These are phyloP conservation scores for Hymenoscyphus albidus DNA, from an alignment of 2,329 filamentous ascomycete species.

Conservation along the genomic window DNA sequence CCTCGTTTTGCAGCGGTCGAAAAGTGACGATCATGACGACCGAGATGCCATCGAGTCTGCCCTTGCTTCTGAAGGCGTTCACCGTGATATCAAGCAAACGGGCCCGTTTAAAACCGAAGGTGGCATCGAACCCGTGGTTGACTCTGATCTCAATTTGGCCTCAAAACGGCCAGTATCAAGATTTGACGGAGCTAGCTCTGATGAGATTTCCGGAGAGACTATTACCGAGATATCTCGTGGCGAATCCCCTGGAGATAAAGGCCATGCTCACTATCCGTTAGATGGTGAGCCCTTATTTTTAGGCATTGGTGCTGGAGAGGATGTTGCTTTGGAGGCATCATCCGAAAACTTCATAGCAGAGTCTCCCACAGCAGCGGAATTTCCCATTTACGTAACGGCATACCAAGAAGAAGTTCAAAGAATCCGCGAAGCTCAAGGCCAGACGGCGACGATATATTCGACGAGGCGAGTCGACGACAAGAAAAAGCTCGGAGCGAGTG, in stretches of 20 bases:
- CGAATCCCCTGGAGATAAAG: conserved; percentile 46
- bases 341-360: conserved; percentile 63
- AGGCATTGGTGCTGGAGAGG: conserved; percentile 67
- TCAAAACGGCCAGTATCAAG: neutral
- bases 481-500: conserved; percentile 31
- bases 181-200: neutral
- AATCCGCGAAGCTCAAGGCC: conserved; percentile 52
- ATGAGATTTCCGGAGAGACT: neutral
- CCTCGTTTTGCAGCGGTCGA: conserved; percentile 38
- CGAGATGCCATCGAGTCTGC: conserved; percentile 45
- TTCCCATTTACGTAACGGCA: conserved; percentile 83
- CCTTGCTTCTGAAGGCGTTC: conserved; percentile 51
- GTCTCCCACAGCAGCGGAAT: conserved; percentile 78
- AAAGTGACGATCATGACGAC: conserved; percentile 49
- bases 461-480: conserved; percentile 46
- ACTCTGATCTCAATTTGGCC: neutral
- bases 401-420: conserved; percentile 78
- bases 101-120: conserved; percentile 19
- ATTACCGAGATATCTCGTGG: conserved; percentile 31
- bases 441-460: conserved; percentile 54
- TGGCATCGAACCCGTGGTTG: conserved; percentile 15
- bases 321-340: conserved; percentile 36
- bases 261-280: conserved; percentile 60
- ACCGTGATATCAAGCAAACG: conserved; percentile 40
- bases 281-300: conserved; percentile 64